Evolutionary conservation across 2,329 filamentous ascomycete genomes (phyloP).

Genomic region (Tothia fuscella): DNA sequence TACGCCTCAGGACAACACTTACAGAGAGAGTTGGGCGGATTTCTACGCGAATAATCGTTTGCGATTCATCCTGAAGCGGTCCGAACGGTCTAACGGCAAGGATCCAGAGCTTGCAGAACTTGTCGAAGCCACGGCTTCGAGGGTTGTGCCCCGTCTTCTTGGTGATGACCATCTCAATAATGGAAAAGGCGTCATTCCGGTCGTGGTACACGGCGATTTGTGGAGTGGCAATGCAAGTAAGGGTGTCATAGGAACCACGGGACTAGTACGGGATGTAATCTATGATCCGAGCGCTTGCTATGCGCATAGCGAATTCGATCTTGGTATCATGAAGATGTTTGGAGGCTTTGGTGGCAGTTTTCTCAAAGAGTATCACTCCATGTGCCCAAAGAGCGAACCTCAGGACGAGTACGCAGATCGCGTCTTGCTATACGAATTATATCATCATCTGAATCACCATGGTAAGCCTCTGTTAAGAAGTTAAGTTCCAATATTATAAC

Average conservation of each 20-base stretch:
- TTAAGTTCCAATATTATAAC: background rate
- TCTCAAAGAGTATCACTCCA: constrained; percentile 61
- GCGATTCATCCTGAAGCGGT: constrained; percentile 48
- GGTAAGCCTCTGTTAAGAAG: background rate
- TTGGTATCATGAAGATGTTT: constrained; percentile 96
- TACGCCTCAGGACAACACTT: constrained; percentile 70
- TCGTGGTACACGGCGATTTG: constrained; percentile 82
- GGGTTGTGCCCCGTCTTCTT: constrained; percentile 66
- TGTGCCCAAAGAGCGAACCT: constrained; percentile 72
- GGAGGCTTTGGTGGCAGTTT: constrained; percentile 67
- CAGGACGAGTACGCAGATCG: constrained; percentile 76
- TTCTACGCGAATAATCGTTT: constrained; percentile 75
- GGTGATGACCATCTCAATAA: constrained; percentile 52
- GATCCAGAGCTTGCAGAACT: constrained; percentile 50
- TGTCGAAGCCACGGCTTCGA: constrained; percentile 50
- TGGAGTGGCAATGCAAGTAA: constrained; percentile 76
- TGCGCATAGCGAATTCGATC: constrained; percentile 77
- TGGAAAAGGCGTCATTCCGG: constrained; percentile 53
- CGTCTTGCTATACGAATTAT: constrained; percentile 69
- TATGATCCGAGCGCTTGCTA: constrained; percentile 76
- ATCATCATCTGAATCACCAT: constrained; percentile 85
- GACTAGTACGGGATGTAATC: constrained; percentile 58
- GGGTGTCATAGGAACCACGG: constrained; percentile 48
- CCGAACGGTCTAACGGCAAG: constrained; percentile 48
- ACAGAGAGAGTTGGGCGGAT: constrained; percentile 61